These are phyloP conservation scores for Dothideomycetidae sp. DNA, from an alignment of 2,329 filamentous ascomycete genomes.

Conservation along the genomic window DNA sequence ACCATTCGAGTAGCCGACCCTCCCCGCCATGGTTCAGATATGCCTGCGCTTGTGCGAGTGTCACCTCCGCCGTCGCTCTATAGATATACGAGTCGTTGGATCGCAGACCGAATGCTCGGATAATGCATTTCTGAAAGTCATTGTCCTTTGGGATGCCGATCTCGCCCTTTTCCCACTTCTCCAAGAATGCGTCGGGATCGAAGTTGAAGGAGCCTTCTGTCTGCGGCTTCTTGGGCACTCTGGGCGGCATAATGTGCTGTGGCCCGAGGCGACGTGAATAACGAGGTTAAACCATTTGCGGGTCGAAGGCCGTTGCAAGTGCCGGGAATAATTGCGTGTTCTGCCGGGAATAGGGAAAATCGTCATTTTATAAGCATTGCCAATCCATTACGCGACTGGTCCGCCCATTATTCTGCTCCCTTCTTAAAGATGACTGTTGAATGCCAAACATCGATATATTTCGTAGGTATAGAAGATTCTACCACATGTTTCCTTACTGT, in stretches of 20 bases:
- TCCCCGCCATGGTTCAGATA: slow-evolving; percentile 33
- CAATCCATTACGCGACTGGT: no score
- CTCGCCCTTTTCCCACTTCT: slow-evolving; percentile 28
- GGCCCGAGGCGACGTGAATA: no score
- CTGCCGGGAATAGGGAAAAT: no score
- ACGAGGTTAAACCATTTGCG: no score
- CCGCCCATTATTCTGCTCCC: no score
- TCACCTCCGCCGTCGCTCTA: slow-evolving; percentile 37
- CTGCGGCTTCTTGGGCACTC: slow-evolving; percentile 20
- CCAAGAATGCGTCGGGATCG: slow-evolving; percentile 32
- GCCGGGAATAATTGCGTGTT: slow-evolving; percentile 6
- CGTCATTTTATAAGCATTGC: no score
- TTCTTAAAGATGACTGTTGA: no score
- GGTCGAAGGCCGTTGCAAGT: no score
- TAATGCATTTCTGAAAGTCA: slow-evolving; percentile 33
- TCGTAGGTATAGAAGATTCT: no score
- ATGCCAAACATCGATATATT: no score
- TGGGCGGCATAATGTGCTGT: slow-evolving; percentile 18
- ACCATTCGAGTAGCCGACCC: slow-evolving; percentile 39
- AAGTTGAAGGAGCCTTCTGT: slow-evolving; percentile 31
- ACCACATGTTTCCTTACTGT: no score
- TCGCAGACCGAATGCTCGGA: slow-evolving; percentile 33
- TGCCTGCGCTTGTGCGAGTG: slow-evolving; percentile 34
- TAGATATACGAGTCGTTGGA: slow-evolving; percentile 35
- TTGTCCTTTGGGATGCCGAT: slow-evolving; percentile 26